Evolutionary conservation across 805 yeast genomes (phyloP).

Genomic region (Suhomyces emberorum): DNA sequence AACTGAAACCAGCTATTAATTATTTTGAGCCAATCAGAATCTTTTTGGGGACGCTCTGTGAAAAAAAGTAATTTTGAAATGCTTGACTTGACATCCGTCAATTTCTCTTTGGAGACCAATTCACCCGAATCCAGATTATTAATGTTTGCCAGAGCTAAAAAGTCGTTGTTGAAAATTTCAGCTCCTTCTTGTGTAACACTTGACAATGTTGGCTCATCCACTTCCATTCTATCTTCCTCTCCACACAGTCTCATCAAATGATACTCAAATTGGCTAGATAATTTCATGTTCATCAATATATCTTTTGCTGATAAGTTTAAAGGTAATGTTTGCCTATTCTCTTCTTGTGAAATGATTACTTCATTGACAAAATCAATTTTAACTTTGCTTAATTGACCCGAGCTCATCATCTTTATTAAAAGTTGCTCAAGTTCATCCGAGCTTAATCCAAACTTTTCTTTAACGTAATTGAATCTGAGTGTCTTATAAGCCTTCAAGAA

Average conservation of each 20-base stretch:
- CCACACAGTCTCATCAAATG: neutral
- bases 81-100: neutral
- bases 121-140: neutral
- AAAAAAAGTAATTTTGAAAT: slow-evolving; percentile 8
- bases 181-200: neutral
- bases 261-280: slow-evolving; percentile 1
- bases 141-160: neutral
- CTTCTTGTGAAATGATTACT: slow-evolving; percentile 13
- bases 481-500: slow-evolving; percentile 29
- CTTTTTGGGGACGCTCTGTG: slow-evolving; percentile 5
- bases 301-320: slow-evolving; percentile 17
- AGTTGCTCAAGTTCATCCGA: slow-evolving; percentile 25
- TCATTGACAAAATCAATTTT: slow-evolving; percentile 29
- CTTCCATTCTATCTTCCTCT: slow-evolving; percentile 10
- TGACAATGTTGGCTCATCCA: slow-evolving; percentile 5
- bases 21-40: slow-evolving; percentile 4
- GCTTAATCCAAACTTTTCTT: slow-evolving; percentile 15
- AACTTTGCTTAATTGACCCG: slow-evolving; percentile 26
- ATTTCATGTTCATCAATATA: slow-evolving; percentile 20
- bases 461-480: slow-evolving; percentile 26
- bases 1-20: slow-evolving; percentile 18
- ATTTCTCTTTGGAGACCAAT: neutral
- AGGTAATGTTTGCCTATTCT: slow-evolving; percentile 12
- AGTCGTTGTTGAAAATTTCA: neutral
- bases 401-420: slow-evolving; percentile 25